Evolutionary conservation across 2,329 filamentous ascomycete genomes (phyloP), one percentile per base, ranked within the genome.

Genomic region (Hypoxylon sp.): DNA sequence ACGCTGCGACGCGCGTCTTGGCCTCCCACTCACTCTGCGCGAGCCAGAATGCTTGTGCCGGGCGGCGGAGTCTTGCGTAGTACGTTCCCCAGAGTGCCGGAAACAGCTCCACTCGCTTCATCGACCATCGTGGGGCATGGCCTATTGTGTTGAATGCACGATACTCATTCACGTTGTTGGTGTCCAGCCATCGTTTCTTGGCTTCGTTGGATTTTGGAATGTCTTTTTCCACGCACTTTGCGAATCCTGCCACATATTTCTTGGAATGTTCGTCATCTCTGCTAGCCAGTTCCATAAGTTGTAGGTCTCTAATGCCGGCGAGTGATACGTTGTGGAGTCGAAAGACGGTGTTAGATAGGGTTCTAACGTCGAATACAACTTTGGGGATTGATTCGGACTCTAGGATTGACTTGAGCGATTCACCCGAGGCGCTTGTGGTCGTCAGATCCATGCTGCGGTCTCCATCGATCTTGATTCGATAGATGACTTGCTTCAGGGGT

Each of bases 281-380:
- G 33, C 26, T 61, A 0, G 82, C 85, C 3, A 84, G 72, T 72
- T 89, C 86, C 82, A 89, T 85, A 0, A 90, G 79, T 72, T 90
- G 86, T 0, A 90, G 54, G 69, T 90, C 86, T 2, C 82, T 65
- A 13, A 88, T 73, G 0, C 85, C 82, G 0, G 70, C 65, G 0
- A 89, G 70, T 0, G 62, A 31, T 64, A 90, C 78, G 0, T 72
- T 44, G 67, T 78, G 88, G 26, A 81, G 83, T 44, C 46, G 73
- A 72, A 80, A 87, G 0, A 90, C 74, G 0, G 86, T 86, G 68
- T 88, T 83, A 0, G 87, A 86, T 70, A 88, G 85, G 68, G 85
- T 86, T 2, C 86, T 84, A 14, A 90, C 79, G 67, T 90, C 87
- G 71, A 88, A 90, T 65, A 89, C 82, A 37, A 85, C 83, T 68